Conservation (phyloP, 805 yeast species). For the Kazachstania africana region DNA sequence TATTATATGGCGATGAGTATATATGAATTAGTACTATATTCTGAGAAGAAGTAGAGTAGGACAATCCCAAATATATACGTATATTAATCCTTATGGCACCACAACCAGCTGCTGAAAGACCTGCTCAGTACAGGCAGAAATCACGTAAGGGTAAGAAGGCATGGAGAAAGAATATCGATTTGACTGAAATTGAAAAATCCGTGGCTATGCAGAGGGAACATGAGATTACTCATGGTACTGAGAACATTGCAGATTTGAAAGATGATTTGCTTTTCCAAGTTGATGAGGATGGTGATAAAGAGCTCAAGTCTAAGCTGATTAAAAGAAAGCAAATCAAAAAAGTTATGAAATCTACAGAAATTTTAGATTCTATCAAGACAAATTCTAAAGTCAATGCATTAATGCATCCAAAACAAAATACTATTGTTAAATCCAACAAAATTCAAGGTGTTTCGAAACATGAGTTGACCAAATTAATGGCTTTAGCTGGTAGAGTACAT, state of each 20-base stretch:
- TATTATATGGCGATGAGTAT: too few species aligned
- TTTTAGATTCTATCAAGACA: conserved; percentile 41
- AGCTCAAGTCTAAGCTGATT: conserved; percentile 29
- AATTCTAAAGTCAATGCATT: conserved; percentile 71
- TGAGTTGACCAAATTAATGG: conserved; percentile 55
- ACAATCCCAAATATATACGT: too few species aligned
- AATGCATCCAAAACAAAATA: conserved; percentile 25
- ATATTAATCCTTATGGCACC: too few species aligned
- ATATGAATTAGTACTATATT: too few species aligned
- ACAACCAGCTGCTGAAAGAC: conserved; percentile 27
- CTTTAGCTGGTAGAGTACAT: conserved; percentile 61
- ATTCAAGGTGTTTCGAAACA: conserved; percentile 54
- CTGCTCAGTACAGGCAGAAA: conserved; percentile 51
- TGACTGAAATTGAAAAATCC: conserved; percentile 63
- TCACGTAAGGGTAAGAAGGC: conserved; percentile 90
- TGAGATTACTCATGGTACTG: conserved; percentile 26
- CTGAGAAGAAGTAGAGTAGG: too few species aligned
- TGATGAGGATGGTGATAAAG: conserved; percentile 55
- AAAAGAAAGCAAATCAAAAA: conserved; percentile 30
- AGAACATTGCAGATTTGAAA: conserved; percentile 14
- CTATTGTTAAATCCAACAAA: conserved; percentile 27
- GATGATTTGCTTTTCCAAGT: conserved; percentile 31
- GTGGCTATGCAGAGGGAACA: conserved; percentile 61
- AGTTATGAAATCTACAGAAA: conserved; percentile 51
- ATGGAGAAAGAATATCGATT: conserved; percentile 92